These are phyloP conservation scores for Kwoniella shandongensis DNA, from an alignment of 768 basidiomycete genomes.

Conservation along the genomic window DNA sequence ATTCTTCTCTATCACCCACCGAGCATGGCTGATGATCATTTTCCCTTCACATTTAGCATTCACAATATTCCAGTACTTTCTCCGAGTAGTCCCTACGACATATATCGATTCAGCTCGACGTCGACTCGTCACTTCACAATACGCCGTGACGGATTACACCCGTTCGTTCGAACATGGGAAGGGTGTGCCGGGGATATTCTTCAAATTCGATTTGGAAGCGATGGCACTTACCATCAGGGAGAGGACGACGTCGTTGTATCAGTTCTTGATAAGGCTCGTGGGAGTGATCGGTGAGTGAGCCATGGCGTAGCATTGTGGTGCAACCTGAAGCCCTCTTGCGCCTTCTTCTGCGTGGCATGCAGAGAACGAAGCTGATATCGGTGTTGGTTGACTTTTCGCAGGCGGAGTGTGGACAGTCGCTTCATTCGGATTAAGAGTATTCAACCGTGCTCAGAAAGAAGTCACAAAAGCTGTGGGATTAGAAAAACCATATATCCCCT, in stretches of 20 bases:
- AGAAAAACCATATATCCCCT: conserved; percentile 33
- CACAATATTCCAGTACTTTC: conserved; percentile 88
- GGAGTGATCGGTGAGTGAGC: conserved; percentile 74
- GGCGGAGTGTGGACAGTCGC: conserved; percentile 54
- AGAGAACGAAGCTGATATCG: background rate
- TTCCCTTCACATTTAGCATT: conserved; percentile 62
- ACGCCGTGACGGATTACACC: conserved; percentile 91
- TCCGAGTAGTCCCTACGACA: conserved; percentile 92
- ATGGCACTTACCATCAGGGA: conserved; percentile 81
- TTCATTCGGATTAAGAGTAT: conserved; percentile 44
- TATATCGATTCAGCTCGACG: conserved; percentile 62
- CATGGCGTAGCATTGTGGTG: too few species aligned
- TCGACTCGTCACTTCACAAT: conserved; percentile 61
- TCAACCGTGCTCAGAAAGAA: conserved; percentile 49
- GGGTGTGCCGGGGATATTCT: conserved; percentile 89
- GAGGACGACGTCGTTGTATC: conserved; percentile 75
- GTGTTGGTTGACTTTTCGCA: conserved; percentile 1
- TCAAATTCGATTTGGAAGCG: conserved; percentile 96
- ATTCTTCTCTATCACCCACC: too few species aligned
- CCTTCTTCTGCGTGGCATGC: background rate
- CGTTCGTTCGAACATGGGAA: conserved; percentile 70
- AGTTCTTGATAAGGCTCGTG: conserved; percentile 76
- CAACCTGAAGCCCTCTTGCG: background rate
- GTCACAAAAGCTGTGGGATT: conserved; percentile 29
- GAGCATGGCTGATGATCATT: too few species aligned